Base-by-base conservation (phyloP, 1,139 yeast species). In the Wickerhamomyces sp. region DNA sequence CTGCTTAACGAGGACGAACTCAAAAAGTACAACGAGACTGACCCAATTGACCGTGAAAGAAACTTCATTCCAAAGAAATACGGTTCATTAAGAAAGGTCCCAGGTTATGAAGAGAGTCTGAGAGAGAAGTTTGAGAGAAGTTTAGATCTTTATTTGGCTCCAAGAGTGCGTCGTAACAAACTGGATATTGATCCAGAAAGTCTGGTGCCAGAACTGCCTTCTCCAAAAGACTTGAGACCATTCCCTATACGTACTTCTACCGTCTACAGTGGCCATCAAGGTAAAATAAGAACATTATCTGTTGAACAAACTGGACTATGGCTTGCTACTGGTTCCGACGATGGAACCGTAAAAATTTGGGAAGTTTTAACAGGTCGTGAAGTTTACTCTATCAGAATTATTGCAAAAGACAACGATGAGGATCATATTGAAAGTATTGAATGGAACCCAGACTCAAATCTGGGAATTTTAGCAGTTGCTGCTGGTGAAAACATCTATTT, bases 251-350 rank as follows among this genome's bases (percentile, higher is more conserved):
- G 80, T 57, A 80, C 93, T 50, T 83, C 96, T 4, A 88, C 95
- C 4, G 62, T 78, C 3, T 91, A 77, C 59, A 70, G 70, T 44
- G 98, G 98, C 22, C 98, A 91, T 57, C 64, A 66, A 28, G 95
- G 83, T 32, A 81, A 81, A 52, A 80, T 93, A 35, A 79, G 98
- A 59, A 70, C 93, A 3, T 59, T 91, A 28, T 76, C 91, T 11
- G 73, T 89, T 34, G 95, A 91, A 57, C 95, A 96, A 35, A 72
- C 79, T 34, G 99, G 98, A 8, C 70, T 84, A 51, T 91, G 95
- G 91, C 68, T 91, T 44, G 98, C 98, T 16, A 91, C 98, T 9
- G 98, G 97, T 37, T 85, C 96, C 18, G 98, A 91, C 57, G 99
- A 91, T 58, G 97, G 96, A 33, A 74, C 89, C 18, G 88, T 91